Evolutionary conservation across 371 early-diverging fungal species (phyloP), one percentile per base, ranked within the genome.

Genomic region (Circinella umbellata): DNA sequence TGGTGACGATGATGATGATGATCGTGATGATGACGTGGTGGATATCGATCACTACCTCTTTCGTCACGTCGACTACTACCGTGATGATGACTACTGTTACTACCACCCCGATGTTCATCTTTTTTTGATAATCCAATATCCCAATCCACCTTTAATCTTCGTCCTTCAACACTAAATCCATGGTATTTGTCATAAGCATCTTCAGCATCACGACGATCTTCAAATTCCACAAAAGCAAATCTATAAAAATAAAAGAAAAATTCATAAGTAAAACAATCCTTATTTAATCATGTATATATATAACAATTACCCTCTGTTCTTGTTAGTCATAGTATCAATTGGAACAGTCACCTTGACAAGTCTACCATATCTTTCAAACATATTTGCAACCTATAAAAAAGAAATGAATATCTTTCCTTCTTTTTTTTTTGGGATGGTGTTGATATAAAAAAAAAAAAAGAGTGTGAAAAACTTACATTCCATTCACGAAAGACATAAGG

Each of bases 71-170:
- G 42, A 42, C 6, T 11, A 13, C 51, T 27, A 34, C 35, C n/a
- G 70, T 55, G 77, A 57, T 77, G 74, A 27, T 27, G 27, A 47
- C 47, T 47, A 47, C 47, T 47, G 15, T 15, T 47, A 15, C 47
- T 47, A 13, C 51, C 57, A 34, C 35, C n/a, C 70, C 60, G 77
- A 57, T 77, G 74, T 67, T 80, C 76, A 54, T 89, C 92, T 71
- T 92, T 92, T 80, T 89, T 88, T 68, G 81, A 80, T 71, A 85
- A 79, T 42, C 92, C 92, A 83, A 91, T 84, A 70, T 92, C 92
- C 93, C 94, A 93, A 73, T 93, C 94, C 68, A 93, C 73, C 74
- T 90, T 91, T 71, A 93, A 71, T 49, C 90, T 82, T 68, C 94
- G 88, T 20, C 92, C 92, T 71, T 91, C 90, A 17, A 93, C 87